phyloP scores from a whole-genome alignment of 1,284 basidiomycete species.

The Pholiota adiposa region DNA sequence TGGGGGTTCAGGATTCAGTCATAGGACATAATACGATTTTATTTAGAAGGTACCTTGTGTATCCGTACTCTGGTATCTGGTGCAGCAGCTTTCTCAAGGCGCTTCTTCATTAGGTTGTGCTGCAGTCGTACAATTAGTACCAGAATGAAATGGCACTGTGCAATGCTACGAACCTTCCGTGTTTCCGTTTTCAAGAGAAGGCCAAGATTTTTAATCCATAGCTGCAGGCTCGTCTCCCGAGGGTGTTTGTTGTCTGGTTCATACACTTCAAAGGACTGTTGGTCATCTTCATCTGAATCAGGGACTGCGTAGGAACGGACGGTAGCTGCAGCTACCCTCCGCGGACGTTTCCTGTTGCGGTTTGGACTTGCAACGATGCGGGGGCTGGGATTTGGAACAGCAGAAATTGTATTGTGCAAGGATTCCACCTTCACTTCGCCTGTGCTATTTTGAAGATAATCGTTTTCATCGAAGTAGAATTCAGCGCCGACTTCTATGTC shows the following conservation, averaged over 20 bases:
- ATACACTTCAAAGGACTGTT: slow-evolving; percentile 30
- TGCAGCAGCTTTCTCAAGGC: slow-evolving; percentile 46
- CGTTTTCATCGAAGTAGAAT: slow-evolving; percentile 69
- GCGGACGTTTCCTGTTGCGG: slow-evolving; percentile 56
- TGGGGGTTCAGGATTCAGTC: slow-evolving; percentile 28
- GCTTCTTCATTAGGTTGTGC: slow-evolving; percentile 67
- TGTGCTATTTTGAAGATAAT: slow-evolving; percentile 52
- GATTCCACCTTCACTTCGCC: slow-evolving; percentile 50
- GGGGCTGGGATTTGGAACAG: slow-evolving; percentile 11
- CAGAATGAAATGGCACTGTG: slow-evolving; percentile 1
- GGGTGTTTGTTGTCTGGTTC: slow-evolving; percentile 37
- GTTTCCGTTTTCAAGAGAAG: slow-evolving; percentile 65
- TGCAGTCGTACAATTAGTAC: slow-evolving; percentile 30
- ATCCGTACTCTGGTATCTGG: slow-evolving; percentile 52
- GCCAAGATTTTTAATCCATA: slow-evolving; percentile 68
- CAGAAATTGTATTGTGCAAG: slow-evolving; percentile 26
- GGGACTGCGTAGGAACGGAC: slow-evolving; percentile 67
- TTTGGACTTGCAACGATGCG: slow-evolving; percentile 18
- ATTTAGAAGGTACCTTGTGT: slow-evolving; percentile 50
- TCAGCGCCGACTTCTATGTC: slow-evolving; percentile 66
- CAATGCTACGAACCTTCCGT: slow-evolving; percentile 54
- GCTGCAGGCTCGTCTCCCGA: slow-evolving; percentile 57
- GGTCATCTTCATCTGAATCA: slow-evolving; percentile 72
- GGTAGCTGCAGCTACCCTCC: slow-evolving; percentile 54
- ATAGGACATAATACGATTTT: neutral